A percentile compares a stretch with the other conserved stretches of the same genome.
Conservation (phyloP, 208 protist genomes). For the Angomonas deanei region DNA sequence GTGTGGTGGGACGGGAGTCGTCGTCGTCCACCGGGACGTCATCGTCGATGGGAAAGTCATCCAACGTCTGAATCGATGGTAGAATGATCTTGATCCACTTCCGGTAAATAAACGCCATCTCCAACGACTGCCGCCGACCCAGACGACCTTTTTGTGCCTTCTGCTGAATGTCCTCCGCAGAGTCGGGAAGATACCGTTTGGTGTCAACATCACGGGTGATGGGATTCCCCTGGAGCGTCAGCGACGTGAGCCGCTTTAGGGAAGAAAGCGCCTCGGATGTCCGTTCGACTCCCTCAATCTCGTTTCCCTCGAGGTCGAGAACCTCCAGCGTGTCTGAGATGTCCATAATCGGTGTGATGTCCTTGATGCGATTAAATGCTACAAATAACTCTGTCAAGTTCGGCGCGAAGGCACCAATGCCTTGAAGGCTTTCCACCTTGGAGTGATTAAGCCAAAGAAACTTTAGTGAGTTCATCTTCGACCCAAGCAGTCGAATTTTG, state of each 20-base stretch:
- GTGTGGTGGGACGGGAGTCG: neutral
- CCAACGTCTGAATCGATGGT: constrained; percentile 51
- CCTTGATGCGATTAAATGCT: constrained; percentile 72
- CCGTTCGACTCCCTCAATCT: constrained; percentile 27
- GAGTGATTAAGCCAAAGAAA: constrained; percentile 78
- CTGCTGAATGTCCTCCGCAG: neutral
- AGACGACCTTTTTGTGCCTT: neutral
- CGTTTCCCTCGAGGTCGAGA: constrained; percentile 84
- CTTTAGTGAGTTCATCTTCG: constrained; percentile 44
- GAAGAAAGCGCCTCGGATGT: constrained; percentile 30
- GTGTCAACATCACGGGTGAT: constrained; percentile 10
- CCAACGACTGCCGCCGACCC: neutral
- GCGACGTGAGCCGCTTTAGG: constrained; percentile 36
- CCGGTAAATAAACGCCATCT: constrained; percentile 16
- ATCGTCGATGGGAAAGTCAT: constrained; percentile 30
- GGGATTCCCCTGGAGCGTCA: constrained; percentile 72
- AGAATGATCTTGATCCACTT: constrained; percentile 44
- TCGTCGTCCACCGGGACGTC: neutral
- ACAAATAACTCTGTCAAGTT: constrained; percentile 73
- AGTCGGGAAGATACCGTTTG: neutral
- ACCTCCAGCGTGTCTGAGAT: constrained; percentile 68
- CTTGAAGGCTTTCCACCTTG: constrained; percentile 49
- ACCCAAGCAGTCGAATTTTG: constrained; percentile 65
- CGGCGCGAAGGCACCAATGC: constrained; percentile 59
- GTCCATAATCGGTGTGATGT: constrained; percentile 55